These are phyloP conservation scores for Cryptosporidium xiaoi DNA, from an alignment of 169 alveolate species.

Conservation along the genomic window DNA sequence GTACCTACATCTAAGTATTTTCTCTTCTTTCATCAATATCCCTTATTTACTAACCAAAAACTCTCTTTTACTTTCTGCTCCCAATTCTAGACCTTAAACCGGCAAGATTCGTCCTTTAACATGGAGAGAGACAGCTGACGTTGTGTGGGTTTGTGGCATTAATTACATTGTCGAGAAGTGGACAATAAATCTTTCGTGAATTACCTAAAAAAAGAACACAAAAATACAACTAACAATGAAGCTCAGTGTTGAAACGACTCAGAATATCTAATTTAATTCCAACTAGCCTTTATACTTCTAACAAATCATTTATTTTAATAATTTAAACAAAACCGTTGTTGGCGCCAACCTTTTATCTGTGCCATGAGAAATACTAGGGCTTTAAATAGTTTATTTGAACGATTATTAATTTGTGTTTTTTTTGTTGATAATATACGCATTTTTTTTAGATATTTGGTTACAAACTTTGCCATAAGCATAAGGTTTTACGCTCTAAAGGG, in stretches of 20 bases:
- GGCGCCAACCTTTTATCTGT: too few relatives aligned
- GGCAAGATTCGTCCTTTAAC: constrained; percentile 67
- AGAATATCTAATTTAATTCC: not conserved
- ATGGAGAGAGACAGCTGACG: constrained; percentile 75
- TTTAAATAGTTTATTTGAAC: too few relatives aligned
- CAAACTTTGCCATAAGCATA: too few relatives aligned
- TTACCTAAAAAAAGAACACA: too few relatives aligned
- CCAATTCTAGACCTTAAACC: constrained; percentile 18
- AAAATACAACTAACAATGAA: not conserved
- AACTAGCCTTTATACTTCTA: not conserved
- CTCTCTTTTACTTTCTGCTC: constrained; percentile 26
- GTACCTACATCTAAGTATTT: not conserved
- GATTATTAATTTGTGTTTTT: too few relatives aligned
- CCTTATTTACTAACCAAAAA: constrained; percentile 19
- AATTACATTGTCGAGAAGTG: constrained; percentile 75
- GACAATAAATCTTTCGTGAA: constrained; percentile 29
- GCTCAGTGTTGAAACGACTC: not conserved
- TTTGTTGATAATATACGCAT: too few relatives aligned
- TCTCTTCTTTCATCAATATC: constrained; percentile 38
- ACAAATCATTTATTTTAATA: too few relatives aligned
- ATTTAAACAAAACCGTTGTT: too few relatives aligned
- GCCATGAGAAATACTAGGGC: too few relatives aligned
- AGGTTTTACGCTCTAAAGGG: too few relatives aligned
- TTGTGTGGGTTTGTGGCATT: constrained; percentile 76
- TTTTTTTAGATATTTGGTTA: too few relatives aligned